Conservation (phyloP, 495 filamentous ascomycete genomes). For the Parathielavia hyrcaniae region DNA sequence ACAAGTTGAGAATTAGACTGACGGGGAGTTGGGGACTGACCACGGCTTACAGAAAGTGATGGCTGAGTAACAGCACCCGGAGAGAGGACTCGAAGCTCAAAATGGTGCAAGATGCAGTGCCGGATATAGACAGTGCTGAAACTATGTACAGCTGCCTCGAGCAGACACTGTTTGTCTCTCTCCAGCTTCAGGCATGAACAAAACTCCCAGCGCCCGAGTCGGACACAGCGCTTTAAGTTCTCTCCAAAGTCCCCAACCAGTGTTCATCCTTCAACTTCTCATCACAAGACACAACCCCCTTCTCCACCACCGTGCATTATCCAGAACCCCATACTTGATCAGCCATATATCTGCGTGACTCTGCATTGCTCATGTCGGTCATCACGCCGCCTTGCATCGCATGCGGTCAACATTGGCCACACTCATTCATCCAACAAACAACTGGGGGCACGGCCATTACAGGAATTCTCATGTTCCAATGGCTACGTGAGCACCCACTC, state of each 20-base stretch:
- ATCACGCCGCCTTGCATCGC: neutral
- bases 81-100: neutral
- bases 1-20: no score
- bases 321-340: neutral
- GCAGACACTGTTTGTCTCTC: neutral
- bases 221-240: neutral
- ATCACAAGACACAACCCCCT: neutral
- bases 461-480: neutral
- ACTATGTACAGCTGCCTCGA: neutral
- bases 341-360: neutral
- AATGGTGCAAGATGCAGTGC: neutral
- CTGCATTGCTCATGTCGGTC: conserved; percentile 6
- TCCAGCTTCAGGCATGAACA: neutral
- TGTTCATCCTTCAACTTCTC: neutral
- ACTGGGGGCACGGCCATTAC: neutral
- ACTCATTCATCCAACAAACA: neutral
- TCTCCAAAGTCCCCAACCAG: neutral
- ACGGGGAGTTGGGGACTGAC: no score
- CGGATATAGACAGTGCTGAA: neutral
- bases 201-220: no score
- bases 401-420: neutral
- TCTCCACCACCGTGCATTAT: conserved; percentile 1
- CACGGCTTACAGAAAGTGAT: no score
- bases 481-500: conserved; percentile 74
- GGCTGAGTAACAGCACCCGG: no score